Percentiles rank a stretch among this genome's conserved stretches.
Conservation (phyloP, 345 rosid genomes). For the Linum lewisii region DNA sequence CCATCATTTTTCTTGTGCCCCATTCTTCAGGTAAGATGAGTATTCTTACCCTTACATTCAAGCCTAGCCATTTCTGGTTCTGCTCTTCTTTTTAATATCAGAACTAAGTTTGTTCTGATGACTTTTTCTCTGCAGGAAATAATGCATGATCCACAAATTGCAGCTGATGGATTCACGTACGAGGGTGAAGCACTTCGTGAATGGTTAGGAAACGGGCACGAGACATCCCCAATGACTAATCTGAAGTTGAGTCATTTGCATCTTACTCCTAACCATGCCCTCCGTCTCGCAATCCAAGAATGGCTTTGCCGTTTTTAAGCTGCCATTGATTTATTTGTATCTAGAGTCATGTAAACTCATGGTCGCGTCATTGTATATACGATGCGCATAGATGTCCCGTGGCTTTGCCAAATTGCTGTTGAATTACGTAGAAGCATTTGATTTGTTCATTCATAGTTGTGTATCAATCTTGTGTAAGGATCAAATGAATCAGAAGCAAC, state of each 20-base stretch:
- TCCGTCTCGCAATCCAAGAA: constrained; percentile 58
- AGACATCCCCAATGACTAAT: constrained; percentile 74
- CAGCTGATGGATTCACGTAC: constrained; percentile 72
- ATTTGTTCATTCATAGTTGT: no score
- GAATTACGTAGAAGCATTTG: no score
- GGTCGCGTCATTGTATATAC: neutral
- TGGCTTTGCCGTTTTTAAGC: constrained; percentile 60
- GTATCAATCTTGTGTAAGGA: no score
- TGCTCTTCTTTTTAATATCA: no score
- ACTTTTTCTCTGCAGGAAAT: constrained; percentile 41
- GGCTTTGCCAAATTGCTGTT: no score
- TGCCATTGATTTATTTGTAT: neutral
- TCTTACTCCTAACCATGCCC: constrained; percentile 56
- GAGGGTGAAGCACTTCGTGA: constrained; percentile 51
- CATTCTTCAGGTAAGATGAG: constrained; percentile 41
- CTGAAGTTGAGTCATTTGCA: constrained; percentile 38
- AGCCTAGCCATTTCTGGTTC: no score
- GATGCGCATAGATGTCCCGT: neutral
- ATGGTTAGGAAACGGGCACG: constrained; percentile 52
- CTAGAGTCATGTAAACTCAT: no score
- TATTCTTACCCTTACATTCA: no score
- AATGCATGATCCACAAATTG: constrained; percentile 71
- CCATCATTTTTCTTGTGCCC: constrained; percentile 70
- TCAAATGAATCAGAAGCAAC: neutral
- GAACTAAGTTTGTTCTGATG: no score